These are phyloP conservation scores for Didymella sp. DNA, from an alignment of 2,329 filamentous ascomycete genomes.

Conservation along the genomic window DNA sequence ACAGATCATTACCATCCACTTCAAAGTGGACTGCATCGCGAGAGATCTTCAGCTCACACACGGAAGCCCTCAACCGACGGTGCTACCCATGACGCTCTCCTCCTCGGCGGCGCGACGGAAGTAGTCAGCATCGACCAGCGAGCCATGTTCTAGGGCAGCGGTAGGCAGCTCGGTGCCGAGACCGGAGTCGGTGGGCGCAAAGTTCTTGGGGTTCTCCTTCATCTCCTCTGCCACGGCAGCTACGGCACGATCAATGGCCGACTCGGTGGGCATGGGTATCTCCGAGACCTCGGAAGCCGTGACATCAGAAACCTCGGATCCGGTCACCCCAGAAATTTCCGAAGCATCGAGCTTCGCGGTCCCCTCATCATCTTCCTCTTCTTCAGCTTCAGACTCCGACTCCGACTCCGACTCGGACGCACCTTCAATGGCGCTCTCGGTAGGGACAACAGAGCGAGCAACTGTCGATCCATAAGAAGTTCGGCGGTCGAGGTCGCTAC, in stretches of 20 bases:
- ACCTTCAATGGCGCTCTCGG: slow-evolving; percentile 42
- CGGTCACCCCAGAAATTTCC: slow-evolving; percentile 33
- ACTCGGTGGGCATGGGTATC: slow-evolving; percentile 39
- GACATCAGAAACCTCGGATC: slow-evolving; percentile 14
- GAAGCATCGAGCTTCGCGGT: slow-evolving; percentile 37
- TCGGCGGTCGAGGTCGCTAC: slow-evolving; percentile 54
- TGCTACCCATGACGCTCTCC: slow-evolving; percentile 48
- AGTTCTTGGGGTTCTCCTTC: slow-evolving; percentile 34
- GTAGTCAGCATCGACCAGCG: slow-evolving; percentile 44
- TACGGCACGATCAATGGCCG: slow-evolving; percentile 41
- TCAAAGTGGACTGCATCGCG: not conserved
- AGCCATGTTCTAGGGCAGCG: slow-evolving; percentile 31
- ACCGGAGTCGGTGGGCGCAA: slow-evolving; percentile 46
- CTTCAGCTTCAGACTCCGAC: slow-evolving; percentile 31
- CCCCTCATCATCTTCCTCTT: slow-evolving; percentile 40
- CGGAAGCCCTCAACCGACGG: slow-evolving; percentile 34
- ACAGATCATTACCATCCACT: not conserved
- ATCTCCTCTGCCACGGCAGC: slow-evolving; percentile 41
- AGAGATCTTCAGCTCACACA: not conserved
- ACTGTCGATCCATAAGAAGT: slow-evolving; percentile 52
- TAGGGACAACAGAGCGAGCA: slow-evolving; percentile 43
- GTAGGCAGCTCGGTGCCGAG: slow-evolving; percentile 49
- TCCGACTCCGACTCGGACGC: slow-evolving; percentile 35
- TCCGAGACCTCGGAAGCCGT: slow-evolving; percentile 31
- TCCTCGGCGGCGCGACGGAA: slow-evolving; percentile 48